These are phyloP conservation scores for Viola odorata DNA, from an alignment of 345 rosid genomes.

Conservation along the genomic window DNA sequence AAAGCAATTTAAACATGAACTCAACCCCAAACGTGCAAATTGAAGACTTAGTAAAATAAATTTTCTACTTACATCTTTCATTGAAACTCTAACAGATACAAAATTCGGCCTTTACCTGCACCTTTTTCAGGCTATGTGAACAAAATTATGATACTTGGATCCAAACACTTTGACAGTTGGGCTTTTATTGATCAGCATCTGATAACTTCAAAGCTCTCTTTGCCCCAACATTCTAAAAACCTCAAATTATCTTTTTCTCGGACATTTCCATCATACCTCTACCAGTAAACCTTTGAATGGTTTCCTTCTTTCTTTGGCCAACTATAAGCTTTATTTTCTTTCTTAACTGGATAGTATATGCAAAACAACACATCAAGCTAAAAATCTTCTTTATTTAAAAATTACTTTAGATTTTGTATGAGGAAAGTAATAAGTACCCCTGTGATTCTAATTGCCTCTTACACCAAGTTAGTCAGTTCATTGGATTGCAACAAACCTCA, in stretches of 20 bases:
- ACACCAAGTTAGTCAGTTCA: constrained; percentile 26
- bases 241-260: constrained; percentile 49
- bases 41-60: constrained; percentile 4
- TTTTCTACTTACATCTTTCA: constrained; percentile 21
- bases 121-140: constrained; percentile 41
- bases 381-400: constrained; percentile 22
- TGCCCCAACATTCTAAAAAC: constrained; percentile 54
- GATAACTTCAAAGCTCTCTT: constrained; percentile 56
- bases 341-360: constrained; percentile 63
- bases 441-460: constrained; percentile 27
- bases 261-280: constrained; percentile 53
- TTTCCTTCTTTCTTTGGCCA: constrained; percentile 75
- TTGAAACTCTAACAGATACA: constrained; percentile 28
- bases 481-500: constrained; percentile 31
- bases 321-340: constrained; percentile 61
- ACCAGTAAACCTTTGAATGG: constrained; percentile 56
- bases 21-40: constrained; percentile 1
- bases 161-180: constrained; percentile 42
- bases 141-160: constrained; percentile 44
- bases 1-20: neutral
- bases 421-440: constrained; percentile 25
- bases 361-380: constrained; percentile 61
- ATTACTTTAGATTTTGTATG: constrained; percentile 16
- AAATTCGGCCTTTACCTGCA: constrained; percentile 53
- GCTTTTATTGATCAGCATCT: constrained; percentile 54